Conservation (phyloP, 352 stramenopile species). For the Proteromonas lacertae region DNA sequence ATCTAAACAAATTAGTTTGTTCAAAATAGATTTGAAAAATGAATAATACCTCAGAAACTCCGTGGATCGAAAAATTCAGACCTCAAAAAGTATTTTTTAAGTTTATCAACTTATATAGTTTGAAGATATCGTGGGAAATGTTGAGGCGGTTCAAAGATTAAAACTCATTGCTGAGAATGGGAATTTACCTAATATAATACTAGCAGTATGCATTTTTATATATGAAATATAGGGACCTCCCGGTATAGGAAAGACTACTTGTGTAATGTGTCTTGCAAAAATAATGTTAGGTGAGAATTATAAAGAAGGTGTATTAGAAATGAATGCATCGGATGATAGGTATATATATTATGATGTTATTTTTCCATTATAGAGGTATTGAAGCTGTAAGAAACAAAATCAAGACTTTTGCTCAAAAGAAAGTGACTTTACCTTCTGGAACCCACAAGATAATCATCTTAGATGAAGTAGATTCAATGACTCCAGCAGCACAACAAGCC, state of each 20-base stretch:
- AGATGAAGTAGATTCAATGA: conserved; percentile 95
- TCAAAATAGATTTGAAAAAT: no score
- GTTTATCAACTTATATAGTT: conserved; percentile 8
- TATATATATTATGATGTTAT: conserved; percentile 12
- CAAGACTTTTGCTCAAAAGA: conserved; percentile 95
- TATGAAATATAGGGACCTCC: conserved; percentile 23
- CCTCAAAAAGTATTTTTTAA: conserved; percentile 26
- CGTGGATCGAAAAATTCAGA: conserved; percentile 95
- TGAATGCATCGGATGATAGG: conserved; percentile 88
- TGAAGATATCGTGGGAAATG: conserved; percentile 81
- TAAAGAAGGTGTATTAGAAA: conserved; percentile 64
- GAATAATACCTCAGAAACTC: conserved; percentile 11
- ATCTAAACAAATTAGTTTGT: no score
- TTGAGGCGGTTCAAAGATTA: conserved; percentile 68
- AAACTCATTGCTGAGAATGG: conserved; percentile 67
- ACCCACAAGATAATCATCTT: conserved; percentile 95
- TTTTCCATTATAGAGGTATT: conserved; percentile 11
- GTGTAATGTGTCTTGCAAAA: conserved; percentile 1
- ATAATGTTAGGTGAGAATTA: conserved; percentile 4
- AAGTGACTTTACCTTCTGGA: conserved; percentile 41
- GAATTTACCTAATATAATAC: conserved; percentile 94
- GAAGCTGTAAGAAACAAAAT: conserved; percentile 77
- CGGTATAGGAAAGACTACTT: conserved; percentile 58
- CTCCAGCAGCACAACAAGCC: conserved; percentile 72
- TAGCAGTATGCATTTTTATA: conserved; percentile 18